These are phyloP conservation scores for Telfairia occidentalis DNA, from an alignment of 331 rosid species.

Conservation along the genomic window DNA sequence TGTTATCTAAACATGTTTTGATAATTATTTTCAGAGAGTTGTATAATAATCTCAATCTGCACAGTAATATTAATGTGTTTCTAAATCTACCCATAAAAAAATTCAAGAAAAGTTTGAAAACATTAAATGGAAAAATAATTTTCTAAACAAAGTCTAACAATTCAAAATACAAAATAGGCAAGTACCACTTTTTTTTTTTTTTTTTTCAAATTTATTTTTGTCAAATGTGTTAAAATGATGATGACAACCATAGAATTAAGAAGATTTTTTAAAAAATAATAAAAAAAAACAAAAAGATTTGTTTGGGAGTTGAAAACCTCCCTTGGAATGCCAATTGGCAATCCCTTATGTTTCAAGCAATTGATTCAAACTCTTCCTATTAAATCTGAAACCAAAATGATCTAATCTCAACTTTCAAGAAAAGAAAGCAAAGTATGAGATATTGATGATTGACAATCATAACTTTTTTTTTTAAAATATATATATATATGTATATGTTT, in stretches of 20 bases:
- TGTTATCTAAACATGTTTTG: too few relatives aligned
- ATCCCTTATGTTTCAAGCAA: conserved; percentile 7
- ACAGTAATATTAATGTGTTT: too few relatives aligned
- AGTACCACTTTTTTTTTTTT: neutral
- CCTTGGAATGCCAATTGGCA: conserved; percentile 1
- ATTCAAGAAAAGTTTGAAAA: too few relatives aligned
- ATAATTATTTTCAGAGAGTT: too few relatives aligned
- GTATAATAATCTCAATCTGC: too few relatives aligned
- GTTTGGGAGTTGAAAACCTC: neutral
- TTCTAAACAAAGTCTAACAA: too few relatives aligned
- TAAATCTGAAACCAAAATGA: neutral
- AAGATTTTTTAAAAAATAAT: neutral
- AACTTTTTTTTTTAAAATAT: neutral
- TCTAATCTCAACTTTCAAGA: conserved; percentile 14
- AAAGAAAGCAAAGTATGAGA: neutral
- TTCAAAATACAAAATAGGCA: neutral
- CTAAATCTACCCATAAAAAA: too few relatives aligned
- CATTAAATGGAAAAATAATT: too few relatives aligned
- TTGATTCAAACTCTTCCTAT: neutral
- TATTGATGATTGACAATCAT: neutral
- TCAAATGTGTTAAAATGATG: neutral
- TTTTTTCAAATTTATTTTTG: neutral
- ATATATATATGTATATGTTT: neutral
- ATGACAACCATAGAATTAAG: neutral
- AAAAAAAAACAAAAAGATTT: neutral